Evolutionary conservation across 768 basidiomycete species (phyloP).

Genomic region (Boletus edulis): DNA sequence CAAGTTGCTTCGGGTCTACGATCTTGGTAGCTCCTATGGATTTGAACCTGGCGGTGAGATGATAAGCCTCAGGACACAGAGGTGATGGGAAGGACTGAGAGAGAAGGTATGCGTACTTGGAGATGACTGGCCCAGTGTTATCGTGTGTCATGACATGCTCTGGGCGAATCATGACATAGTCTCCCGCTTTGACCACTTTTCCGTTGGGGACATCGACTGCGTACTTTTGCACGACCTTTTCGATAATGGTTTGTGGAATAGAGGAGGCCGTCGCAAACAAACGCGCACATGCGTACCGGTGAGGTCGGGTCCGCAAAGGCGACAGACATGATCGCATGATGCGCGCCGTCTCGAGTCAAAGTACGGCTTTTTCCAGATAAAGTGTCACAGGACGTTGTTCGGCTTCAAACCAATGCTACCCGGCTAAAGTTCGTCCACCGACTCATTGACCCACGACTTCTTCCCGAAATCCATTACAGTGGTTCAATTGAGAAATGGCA

Average conservation of each 20-base stretch:
- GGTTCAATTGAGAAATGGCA: too few relatives aligned
- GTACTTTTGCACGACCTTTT: slow-evolving; percentile 98
- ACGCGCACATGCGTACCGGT: slow-evolving; percentile 10
- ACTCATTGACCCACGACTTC: too few relatives aligned
- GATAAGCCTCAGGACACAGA: not conserved
- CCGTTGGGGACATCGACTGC: slow-evolving; percentile 84
- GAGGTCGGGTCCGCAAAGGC: slow-evolving; percentile 4
- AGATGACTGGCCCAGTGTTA: slow-evolving; percentile 97
- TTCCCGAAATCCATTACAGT: too few relatives aligned
- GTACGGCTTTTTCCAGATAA: too few relatives aligned
- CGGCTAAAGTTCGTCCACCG: too few relatives aligned
- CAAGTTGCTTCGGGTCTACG: slow-evolving; percentile 76
- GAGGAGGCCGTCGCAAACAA: slow-evolving; percentile 33
- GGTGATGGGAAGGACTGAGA: not conserved
- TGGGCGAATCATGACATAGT: slow-evolving; percentile 99
- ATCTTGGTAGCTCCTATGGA: slow-evolving; percentile 90
- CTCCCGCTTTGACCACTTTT: slow-evolving; percentile 84
- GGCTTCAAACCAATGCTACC: too few relatives aligned
- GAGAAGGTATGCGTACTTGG: slow-evolving; percentile 61
- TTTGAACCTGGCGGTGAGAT: slow-evolving; percentile 64
- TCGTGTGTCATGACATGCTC: slow-evolving; percentile 99
- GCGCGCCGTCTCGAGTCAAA: too few relatives aligned
- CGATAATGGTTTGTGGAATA: slow-evolving; percentile 84
- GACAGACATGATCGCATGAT: slow-evolving; percentile 15
- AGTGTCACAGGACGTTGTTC: too few relatives aligned